A percentile compares a stretch with the other conserved stretches of the same genome.
These are phyloP conservation scores for Pseudotsuga menziesii DNA, from an alignment of 75 land plant species.

Conservation along the genomic window DNA sequence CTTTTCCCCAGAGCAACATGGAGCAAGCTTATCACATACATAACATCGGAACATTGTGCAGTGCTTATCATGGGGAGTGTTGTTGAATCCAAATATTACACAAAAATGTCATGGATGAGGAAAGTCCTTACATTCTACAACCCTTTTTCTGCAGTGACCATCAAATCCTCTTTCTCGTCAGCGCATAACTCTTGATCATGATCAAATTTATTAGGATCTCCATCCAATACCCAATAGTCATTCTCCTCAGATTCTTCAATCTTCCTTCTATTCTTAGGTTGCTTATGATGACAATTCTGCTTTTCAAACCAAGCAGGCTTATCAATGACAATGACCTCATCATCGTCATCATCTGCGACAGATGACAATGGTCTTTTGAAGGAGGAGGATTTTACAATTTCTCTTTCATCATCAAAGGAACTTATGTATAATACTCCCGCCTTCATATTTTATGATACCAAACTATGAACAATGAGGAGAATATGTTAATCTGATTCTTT, in stretches of 20 bases:
- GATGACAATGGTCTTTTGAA: background rate
- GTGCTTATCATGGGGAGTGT: constrained; percentile 36
- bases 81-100: constrained; percentile 54
- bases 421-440: background rate
- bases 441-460: background rate
- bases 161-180: constrained; percentile 4
- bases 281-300: background rate
- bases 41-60: constrained; percentile 81
- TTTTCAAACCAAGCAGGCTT: background rate
- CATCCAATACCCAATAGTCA: background rate
- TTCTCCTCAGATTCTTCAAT: background rate
- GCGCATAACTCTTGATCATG: background rate
- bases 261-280: background rate
- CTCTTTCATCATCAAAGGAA: background rate
- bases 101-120: constrained; percentile 76
- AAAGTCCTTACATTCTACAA: constrained; percentile 85
- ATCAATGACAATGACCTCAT: background rate
- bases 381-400: background rate
- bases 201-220: background rate
- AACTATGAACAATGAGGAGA: too few species aligned
- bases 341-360: background rate
- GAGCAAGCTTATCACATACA: constrained; percentile 73
- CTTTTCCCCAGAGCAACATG: constrained; percentile 53
- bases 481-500: too few species aligned
- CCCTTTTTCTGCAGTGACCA: background rate